Evolutionary conservation across 2,329 filamentous ascomycete species (phyloP).

Genomic region (Cryphonectria naterciae): DNA sequence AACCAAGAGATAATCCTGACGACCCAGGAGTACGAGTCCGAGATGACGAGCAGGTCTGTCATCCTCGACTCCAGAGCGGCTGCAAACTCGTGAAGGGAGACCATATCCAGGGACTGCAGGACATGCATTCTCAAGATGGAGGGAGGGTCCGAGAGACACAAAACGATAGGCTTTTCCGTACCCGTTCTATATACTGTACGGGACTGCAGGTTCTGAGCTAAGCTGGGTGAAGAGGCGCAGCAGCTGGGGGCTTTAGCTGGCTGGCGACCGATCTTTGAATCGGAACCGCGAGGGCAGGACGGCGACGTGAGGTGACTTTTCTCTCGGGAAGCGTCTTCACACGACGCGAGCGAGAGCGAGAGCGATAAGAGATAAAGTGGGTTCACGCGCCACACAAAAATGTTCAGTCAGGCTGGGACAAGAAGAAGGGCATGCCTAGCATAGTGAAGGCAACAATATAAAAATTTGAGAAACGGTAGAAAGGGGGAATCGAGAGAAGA

Average conservation of each 20-base stretch:
- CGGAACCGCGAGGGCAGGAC: slow-evolving; percentile 3
- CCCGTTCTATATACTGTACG: neutral
- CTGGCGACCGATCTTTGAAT: neutral
- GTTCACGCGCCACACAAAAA: neutral
- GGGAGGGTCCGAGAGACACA: neutral
- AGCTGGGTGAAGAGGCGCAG: neutral
- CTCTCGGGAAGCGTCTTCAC: neutral
- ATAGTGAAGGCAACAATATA: neutral
- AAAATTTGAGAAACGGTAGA: neutral
- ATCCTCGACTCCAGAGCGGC: slow-evolving; percentile 30
- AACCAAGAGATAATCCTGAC: slow-evolving; percentile 35
- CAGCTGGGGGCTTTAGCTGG: neutral
- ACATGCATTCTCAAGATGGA: slow-evolving; percentile 14
- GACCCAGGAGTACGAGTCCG: slow-evolving; percentile 30
- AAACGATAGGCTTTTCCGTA: neutral
- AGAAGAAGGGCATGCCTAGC: neutral
- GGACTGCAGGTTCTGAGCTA: neutral
- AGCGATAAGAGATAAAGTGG: neutral
- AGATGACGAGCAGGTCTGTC: slow-evolving; percentile 29
- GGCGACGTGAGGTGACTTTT: neutral
- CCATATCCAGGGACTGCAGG: slow-evolving; percentile 19
- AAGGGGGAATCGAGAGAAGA: neutral
- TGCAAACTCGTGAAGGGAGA: slow-evolving; percentile 25
- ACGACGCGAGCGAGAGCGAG: neutral
- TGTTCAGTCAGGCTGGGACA: slow-evolving; percentile 3